Conservation (phyloP, 2,329 filamentous ascomycete species). For the Cercospora sesami region DNA sequence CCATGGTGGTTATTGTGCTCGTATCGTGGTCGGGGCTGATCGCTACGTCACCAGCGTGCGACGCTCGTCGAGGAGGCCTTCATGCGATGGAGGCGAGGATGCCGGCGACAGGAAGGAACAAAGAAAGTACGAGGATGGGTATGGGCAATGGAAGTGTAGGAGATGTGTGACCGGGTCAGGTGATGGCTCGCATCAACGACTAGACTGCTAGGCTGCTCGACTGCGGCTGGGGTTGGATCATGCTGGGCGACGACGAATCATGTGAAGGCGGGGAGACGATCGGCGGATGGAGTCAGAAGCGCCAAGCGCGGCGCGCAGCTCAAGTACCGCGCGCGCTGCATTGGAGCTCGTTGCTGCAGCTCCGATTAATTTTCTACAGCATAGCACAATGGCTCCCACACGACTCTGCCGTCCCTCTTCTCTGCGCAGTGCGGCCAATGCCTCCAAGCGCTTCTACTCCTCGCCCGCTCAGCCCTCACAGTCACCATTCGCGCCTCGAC, state of each 20-base stretch:
- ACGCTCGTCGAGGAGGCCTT: background rate
- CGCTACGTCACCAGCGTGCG: conserved; percentile 18
- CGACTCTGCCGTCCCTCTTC: conserved; percentile 29
- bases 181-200: conserved; percentile 5
- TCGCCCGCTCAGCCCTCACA: conserved; percentile 42
- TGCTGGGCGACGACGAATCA: background rate
- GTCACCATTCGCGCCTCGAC: conserved; percentile 68
- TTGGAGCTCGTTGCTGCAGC: background rate
- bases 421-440: conserved; percentile 12
- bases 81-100: background rate
- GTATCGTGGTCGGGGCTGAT: background rate
- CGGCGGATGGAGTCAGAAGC: background rate
- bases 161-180: conserved; percentile 3
- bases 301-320: background rate
- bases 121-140: background rate
- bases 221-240: background rate
- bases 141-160: background rate
- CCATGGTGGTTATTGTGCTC: background rate
- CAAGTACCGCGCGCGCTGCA: background rate
- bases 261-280: conserved; percentile 7
- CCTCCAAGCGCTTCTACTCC: conserved; percentile 30
- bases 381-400: conserved; percentile 24
- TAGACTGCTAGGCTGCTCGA: background rate
- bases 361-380: background rate
- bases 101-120: background rate